Base-by-base conservation (phyloP, 1,284 basidiomycete species). In the Microbotryum silenes-acaulis region DNA sequence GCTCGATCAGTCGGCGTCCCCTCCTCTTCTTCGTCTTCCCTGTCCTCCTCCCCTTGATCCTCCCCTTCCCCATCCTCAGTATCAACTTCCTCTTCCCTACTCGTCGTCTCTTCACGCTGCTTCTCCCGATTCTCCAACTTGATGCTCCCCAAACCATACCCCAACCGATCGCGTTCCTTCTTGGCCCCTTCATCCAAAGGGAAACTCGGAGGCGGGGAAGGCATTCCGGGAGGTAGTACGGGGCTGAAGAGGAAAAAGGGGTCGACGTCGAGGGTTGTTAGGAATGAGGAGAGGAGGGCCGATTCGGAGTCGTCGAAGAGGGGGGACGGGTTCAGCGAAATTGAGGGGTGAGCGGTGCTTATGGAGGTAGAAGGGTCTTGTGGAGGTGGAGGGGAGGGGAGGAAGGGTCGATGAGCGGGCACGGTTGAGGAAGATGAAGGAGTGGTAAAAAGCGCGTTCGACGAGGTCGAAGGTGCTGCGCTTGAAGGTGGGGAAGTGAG, bases 181-280 rank as follows among this genome's bases (percentile, higher is more conserved):
- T 45, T 18, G 2, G 57, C 61, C 3, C 31, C 44, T 49, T 33
- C 25, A 10, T 52, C 9, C 8, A 31, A 20, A 18, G 37, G 37
- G 16, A 18, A 42, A 6, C 37, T 51, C 56, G 33, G 49, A 1
- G 64, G 67, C 10, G 67, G 67, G 6, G 53, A 56, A 3, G 67
- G 67, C 64, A 68, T 68, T 1, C 64, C 64, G 1, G 67, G 64
- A 12, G 67, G 67, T 10, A 68, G 44, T 6, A 62, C 58, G 23
- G 67, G 64, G 56, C 64, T 66, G 62, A 68, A 68, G 27, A 66
- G 51, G 50, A 66, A 68, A n/a, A 56, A 50, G 6, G 57, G 58
- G 52, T 68, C 62, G 23, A 64, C 64, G 33, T 64, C 67, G 50
- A 68, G 46, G 3, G 56, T 64, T 33, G 46, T 64, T 21, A 68